Evolutionary conservation across 805 yeast genomes (phyloP), one percentile per base, ranked within the genome.

Genomic region (Clavispora carvajalis): DNA sequence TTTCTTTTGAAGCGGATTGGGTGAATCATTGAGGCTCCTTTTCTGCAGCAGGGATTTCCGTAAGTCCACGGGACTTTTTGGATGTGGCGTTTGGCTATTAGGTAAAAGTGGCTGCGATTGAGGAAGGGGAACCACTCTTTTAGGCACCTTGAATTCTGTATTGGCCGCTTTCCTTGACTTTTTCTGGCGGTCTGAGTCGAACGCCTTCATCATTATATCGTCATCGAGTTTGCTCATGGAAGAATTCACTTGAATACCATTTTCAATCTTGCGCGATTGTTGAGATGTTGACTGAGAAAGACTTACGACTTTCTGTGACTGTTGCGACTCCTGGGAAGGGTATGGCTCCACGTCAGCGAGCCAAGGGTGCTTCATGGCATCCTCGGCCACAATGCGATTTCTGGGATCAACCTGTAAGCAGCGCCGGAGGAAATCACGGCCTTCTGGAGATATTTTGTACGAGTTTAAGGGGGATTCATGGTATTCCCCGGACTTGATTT

Each of bases 321-420:
- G 29, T 41, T 54, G 55, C 7, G 60, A 50, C 25, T 38, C 41
- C 28, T 54, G 56, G 29, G 53, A 54, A 4, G 31, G 31, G 34
- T 46, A 53, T 41, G 53, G 51, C 15, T 53, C 60, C 2, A 57
- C 59, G 12, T 54, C 69, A 15, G 48, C 59, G n/a, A 91, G 67
- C 99, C 99, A 93, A 3, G 83, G 82, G 57, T 88, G 95, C 15
- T 67, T 58, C 34, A 91, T 67, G 0, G 97, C 97, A 40, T 76
- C 77, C 6, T 67, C 67, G 0, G 98, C 96, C 15, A 82, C 78
- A 15, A 85, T 73, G 45, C 99, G 72, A 29, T 73, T 59, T 25
- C 71, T 63, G 1, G 95, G 95, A 55, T 89, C 83, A 2, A 85
- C 88, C 54, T 83, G 85, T 12, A 93, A 69, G 43, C 95, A 66